A percentile compares a stretch with the other conserved stretches of the same genome.
phyloP scores from a whole-genome alignment of 257 asterid genomes.

The Perilla frutescens region DNA sequence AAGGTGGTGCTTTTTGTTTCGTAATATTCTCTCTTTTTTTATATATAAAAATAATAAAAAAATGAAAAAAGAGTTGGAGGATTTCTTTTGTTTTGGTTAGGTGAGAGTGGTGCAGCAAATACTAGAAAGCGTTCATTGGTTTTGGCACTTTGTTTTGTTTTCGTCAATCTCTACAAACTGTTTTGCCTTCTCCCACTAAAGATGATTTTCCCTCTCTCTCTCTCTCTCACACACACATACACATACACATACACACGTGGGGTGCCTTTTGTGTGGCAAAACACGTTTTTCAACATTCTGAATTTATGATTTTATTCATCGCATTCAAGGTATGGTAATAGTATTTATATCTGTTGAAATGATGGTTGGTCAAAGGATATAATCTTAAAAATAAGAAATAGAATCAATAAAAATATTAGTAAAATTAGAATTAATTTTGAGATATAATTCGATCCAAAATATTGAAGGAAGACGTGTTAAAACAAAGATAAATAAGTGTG shows the following conservation, averaged over 20 bases:
- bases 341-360: too few relatives aligned
- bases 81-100: slow-evolving; percentile 13
- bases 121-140: slow-evolving; percentile 31
- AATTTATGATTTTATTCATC: neutral
- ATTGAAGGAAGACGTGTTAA: too few relatives aligned
- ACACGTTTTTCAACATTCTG: slow-evolving; percentile 11
- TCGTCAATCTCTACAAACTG: slow-evolving; percentile 35
- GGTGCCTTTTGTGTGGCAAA: slow-evolving; percentile 17
- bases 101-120: slow-evolving; percentile 32
- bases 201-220: neutral
- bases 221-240: neutral
- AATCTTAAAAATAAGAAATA: too few relatives aligned
- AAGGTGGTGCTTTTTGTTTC: slow-evolving; percentile 10
- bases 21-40: slow-evolving; percentile 4
- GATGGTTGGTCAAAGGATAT: too few relatives aligned
- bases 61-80: neutral
- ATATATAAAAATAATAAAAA: too few relatives aligned
- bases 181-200: slow-evolving; percentile 24
- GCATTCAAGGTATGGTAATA: too few relatives aligned
- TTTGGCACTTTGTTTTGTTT: slow-evolving; percentile 33
- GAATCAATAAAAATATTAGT: too few relatives aligned
- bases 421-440: too few relatives aligned
- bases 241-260: slow-evolving; percentile 24
- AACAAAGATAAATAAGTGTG: too few relatives aligned
- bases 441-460: too few relatives aligned